Conservation (phyloP, 2,329 filamentous ascomycete genomes). For the Cercospora zeae-maydis region DNA sequence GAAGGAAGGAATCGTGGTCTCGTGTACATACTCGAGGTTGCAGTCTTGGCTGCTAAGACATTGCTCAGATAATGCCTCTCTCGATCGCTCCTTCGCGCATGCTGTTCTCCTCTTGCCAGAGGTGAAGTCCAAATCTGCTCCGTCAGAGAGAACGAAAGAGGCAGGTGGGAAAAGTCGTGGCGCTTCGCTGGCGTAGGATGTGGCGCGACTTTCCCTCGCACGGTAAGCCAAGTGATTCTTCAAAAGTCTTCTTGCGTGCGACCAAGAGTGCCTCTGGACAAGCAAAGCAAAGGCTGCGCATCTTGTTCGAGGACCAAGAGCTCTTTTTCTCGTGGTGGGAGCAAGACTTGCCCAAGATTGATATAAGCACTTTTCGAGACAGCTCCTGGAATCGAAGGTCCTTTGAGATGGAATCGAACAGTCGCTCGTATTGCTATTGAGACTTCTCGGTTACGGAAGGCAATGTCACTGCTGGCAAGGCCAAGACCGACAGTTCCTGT, state of each 20-base stretch:
- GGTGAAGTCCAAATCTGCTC: not conserved
- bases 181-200: not conserved
- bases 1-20: not conserved
- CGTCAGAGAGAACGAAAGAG: not conserved
- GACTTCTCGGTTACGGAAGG: not conserved
- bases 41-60: not conserved
- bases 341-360: not conserved
- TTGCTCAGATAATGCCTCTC: not conserved
- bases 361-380: not conserved
- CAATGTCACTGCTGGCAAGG: not conserved
- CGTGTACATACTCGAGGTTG: too few species aligned
- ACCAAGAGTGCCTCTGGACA: not conserved
- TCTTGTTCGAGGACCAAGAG: not conserved
- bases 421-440: not conserved
- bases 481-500: not conserved
- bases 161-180: not conserved
- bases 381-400: not conserved
- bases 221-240: conserved; percentile 6
- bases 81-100: not conserved
- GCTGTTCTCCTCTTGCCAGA: not conserved
- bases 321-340: not conserved
- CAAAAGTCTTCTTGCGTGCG: conserved; percentile 3
- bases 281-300: conserved; percentile 8
- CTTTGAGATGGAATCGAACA: not conserved
- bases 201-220: not conserved